Conservation (phyloP, 2,329 filamentous ascomycete genomes). For the Neonectria neomacrospora region DNA sequence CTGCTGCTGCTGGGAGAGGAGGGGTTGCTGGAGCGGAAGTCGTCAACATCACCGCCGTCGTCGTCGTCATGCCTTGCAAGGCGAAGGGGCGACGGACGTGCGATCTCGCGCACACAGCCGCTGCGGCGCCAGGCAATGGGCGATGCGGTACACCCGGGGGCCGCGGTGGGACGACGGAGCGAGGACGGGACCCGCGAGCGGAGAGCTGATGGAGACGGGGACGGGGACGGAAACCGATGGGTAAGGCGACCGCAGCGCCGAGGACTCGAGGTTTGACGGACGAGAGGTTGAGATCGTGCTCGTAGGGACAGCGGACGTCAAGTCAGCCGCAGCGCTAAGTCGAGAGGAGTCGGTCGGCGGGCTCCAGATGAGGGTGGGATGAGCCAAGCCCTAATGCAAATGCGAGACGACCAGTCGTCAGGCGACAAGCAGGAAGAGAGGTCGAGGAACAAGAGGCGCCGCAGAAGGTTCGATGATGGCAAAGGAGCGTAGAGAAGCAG, state of each 20-base stretch:
- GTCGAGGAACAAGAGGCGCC: slow-evolving; percentile 27
- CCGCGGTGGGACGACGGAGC: slow-evolving; percentile 35
- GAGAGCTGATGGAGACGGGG: slow-evolving; percentile 23
- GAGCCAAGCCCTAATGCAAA: slow-evolving; percentile 47
- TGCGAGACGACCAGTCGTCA: slow-evolving; percentile 48
- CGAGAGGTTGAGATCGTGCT: slow-evolving; percentile 26
- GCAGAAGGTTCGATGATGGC: slow-evolving; percentile 26
- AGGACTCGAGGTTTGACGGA: slow-evolving; percentile 26
- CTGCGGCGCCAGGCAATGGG: slow-evolving; percentile 42
- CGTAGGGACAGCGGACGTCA: slow-evolving; percentile 39
- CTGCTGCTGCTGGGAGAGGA: slow-evolving; percentile 60
- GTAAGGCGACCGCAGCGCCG: slow-evolving; percentile 31
- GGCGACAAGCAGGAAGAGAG: slow-evolving; percentile 39
- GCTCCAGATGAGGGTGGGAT: slow-evolving; percentile 42
- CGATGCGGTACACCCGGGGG: slow-evolving; percentile 35
- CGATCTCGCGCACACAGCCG: slow-evolving; percentile 47
- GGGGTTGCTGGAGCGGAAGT: slow-evolving; percentile 66
- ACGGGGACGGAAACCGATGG: slow-evolving; percentile 11
- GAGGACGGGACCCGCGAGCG: slow-evolving; percentile 28
- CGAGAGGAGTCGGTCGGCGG: slow-evolving; percentile 28
- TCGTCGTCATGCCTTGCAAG: slow-evolving; percentile 49
- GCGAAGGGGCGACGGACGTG: slow-evolving; percentile 42
- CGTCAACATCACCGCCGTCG: slow-evolving; percentile 67
- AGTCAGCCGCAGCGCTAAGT: slow-evolving; percentile 44
- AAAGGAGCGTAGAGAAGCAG: slow-evolving; percentile 46